Evolutionary conservation across 176 grass and related monocot genomes (phyloP), one percentile per base, ranked within the genome.

Genomic region (Carex littledalei): DNA sequence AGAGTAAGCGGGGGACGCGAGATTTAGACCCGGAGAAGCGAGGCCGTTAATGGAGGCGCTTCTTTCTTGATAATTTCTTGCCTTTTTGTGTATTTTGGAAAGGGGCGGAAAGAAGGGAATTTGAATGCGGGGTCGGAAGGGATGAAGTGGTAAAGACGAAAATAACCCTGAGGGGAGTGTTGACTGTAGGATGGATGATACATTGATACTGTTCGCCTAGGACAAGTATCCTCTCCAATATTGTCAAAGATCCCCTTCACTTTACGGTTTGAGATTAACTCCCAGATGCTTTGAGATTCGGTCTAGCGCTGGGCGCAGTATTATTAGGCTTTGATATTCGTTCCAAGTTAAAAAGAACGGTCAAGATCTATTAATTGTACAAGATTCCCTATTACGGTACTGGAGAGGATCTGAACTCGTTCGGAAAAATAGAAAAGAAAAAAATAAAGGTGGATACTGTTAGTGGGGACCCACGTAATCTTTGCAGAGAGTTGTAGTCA

Each of bases 111-210:
- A 35, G 37, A 85, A 84, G 61, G 85, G 87, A 97, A 97, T 97
- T 97, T 97, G 94, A 97, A 94, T 87, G 91, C 91, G 89, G 87
- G 85, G 77, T 88, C 94, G 84, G 88, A 41, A 34, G 31, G 65
- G 45, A 12, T 2, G 41, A 45, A 45, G 68, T 60, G 43, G 68
- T 52, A 81, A 67, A 66, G 86, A 75, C 78, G 13, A 80, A 91
- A 91, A 90, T 97, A 79, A 53, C 91, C 88, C 39, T 53, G 22
- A 1, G 5, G 18, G 12, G 37, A 72, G 31, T 69, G 73, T 72
- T 67, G 66, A 78, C 43, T 74, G 70, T 74, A 12, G 0, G 17
- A 3, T 1, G 3, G 57, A 39, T 29, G 29, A 29, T 29, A 29
- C 29, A 29, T 29, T 29, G 29, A 29, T 39, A 5, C 37, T 39